These are phyloP conservation scores for Escovopsis sp. DNA, from an alignment of 2,329 filamentous ascomycete genomes.

Conservation along the genomic window DNA sequence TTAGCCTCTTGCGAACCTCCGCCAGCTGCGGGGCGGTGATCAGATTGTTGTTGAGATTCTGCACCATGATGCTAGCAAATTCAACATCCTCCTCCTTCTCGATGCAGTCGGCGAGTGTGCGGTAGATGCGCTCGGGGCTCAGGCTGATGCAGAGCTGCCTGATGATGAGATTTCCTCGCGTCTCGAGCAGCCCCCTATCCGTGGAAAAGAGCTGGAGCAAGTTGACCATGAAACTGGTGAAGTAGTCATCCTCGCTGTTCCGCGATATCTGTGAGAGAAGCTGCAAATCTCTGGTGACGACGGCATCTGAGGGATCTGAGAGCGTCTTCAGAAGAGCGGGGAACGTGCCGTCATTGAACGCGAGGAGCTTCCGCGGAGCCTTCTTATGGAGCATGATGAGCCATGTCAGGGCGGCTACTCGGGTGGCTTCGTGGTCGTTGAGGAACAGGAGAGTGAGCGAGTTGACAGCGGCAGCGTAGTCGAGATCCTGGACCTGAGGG, in stretches of 20 bases:
- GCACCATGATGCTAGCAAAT: slow-evolving; percentile 98
- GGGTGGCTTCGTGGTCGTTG: slow-evolving; percentile 91
- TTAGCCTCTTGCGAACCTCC: slow-evolving; percentile 75
- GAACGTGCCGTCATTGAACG: slow-evolving; percentile 95
- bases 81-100: slow-evolving; percentile 97
- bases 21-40: slow-evolving; percentile 91
- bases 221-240: slow-evolving; percentile 96
- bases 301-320: slow-evolving; percentile 86
- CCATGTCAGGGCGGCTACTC: slow-evolving; percentile 89
- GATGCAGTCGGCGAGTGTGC: slow-evolving; percentile 88
- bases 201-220: slow-evolving; percentile 90
- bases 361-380: slow-evolving; percentile 80
- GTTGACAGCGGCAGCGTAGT: slow-evolving; percentile 89
- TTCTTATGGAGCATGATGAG: slow-evolving; percentile 96
- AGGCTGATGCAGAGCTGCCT: slow-evolving; percentile 85
- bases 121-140: slow-evolving; percentile 88
- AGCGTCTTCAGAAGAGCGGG: slow-evolving; percentile 90
- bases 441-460: slow-evolving; percentile 86
- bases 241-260: slow-evolving; percentile 95
- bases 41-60: slow-evolving; percentile 97
- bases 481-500: slow-evolving; percentile 49
- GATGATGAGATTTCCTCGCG: slow-evolving; percentile 89
- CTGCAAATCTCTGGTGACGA: slow-evolving; percentile 88
- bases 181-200: slow-evolving; percentile 79
- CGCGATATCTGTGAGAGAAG: slow-evolving; percentile 89